phyloP scores from a whole-genome alignment of 305 asterid genomes.

The Caryopteris hybrid region DNA sequence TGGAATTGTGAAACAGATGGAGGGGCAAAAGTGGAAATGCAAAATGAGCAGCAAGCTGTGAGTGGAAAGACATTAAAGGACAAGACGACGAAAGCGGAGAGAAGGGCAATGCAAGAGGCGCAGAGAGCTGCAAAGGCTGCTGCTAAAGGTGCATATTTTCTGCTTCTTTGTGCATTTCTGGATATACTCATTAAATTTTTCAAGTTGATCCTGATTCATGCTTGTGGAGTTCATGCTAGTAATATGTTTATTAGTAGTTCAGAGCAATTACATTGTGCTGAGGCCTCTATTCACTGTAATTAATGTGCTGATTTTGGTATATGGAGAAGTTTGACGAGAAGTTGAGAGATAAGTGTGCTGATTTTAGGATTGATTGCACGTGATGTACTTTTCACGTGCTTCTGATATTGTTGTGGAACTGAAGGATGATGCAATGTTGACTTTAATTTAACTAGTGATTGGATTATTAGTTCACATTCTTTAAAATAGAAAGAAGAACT shows the following conservation, averaged over 20 bases:
- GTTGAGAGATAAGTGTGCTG: not conserved
- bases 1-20: constrained; percentile 41
- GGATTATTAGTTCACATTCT: not conserved
- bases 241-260: not conserved
- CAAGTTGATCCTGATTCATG: not conserved
- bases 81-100: constrained; percentile 72
- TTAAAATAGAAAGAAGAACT: not conserved
- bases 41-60: constrained; percentile 35
- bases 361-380: not conserved
- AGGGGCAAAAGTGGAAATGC: constrained; percentile 36
- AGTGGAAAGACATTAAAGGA: constrained; percentile 50
- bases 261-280: not conserved
- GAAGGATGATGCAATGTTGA: not conserved
- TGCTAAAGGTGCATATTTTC: constrained; percentile 40
- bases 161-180: not conserved
- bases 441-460: not conserved
- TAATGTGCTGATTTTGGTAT: not conserved
- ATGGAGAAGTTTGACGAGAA: not conserved
- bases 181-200: not conserved
- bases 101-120: constrained; percentile 86
- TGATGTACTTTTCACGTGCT: not conserved
- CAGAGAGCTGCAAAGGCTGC: constrained; percentile 82
- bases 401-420: not conserved
- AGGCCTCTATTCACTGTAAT: not conserved
- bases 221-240: constrained; percentile 6